phyloP scores from a whole-genome alignment of 768 basidiomycete species.

The Lentinula lateritia region DNA sequence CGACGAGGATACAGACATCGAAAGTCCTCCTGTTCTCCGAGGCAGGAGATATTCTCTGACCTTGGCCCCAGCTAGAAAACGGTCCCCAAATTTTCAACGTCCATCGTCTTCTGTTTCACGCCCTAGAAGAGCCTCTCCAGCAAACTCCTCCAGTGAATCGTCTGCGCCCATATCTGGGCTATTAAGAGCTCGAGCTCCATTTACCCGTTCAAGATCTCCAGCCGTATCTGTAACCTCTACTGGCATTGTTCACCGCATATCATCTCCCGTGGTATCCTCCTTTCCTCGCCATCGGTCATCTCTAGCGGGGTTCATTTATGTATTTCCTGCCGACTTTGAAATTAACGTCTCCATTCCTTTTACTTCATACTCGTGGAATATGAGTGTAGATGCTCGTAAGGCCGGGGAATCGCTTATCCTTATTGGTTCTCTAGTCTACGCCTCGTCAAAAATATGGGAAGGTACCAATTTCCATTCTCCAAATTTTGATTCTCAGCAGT shows the following conservation, averaged over 20 bases:
- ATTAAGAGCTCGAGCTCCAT: constrained; percentile 36
- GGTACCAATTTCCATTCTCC: constrained; percentile 23
- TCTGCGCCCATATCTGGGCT: constrained; percentile 25
- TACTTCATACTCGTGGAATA: constrained; percentile 31
- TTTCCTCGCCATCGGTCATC: constrained; percentile 35
- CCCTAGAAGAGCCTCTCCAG: constrained; percentile 26
- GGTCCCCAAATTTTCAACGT: constrained; percentile 13
- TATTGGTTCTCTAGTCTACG: constrained; percentile 54
- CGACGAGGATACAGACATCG: constrained; percentile 56
- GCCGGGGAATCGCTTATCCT: constrained; percentile 63
- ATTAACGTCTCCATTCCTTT: constrained; percentile 40
- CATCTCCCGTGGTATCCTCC: constrained; percentile 39
- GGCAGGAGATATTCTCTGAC: constrained; percentile 35
- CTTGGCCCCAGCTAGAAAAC: constrained; percentile 16
- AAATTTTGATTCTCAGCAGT: constrained; percentile 10
- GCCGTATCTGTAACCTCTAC: constrained; percentile 28
- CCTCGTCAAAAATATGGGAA: constrained; percentile 40
- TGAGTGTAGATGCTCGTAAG: constrained; percentile 58
- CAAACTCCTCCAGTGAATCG: constrained; percentile 35
- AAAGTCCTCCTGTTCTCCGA: constrained; percentile 30
- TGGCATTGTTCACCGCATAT: constrained; percentile 22
- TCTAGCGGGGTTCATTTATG: constrained; percentile 17
- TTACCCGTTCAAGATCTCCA: constrained; percentile 74
- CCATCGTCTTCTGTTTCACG: constrained; percentile 15
- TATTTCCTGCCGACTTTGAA: constrained; percentile 46